These are phyloP conservation scores for Diaporthe sp. DNA, from an alignment of 2,329 filamentous ascomycete genomes.

Conservation along the genomic window DNA sequence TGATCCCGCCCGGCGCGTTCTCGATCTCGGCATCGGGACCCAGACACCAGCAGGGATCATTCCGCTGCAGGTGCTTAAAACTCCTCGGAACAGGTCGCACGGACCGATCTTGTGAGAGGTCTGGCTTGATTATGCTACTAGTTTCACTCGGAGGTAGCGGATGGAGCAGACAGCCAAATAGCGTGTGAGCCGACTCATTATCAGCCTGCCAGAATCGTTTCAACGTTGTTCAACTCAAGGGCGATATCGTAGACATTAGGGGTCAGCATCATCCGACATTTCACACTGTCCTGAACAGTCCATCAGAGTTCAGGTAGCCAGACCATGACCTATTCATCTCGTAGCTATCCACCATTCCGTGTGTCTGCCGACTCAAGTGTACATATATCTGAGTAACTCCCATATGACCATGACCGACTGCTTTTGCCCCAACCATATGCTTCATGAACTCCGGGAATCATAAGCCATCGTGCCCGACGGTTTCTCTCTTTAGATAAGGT, in stretches of 20 bases:
- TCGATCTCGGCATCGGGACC: slow-evolving; percentile 40
- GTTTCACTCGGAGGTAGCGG: background rate
- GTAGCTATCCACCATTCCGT: slow-evolving; percentile 28
- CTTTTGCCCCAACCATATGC: slow-evolving; percentile 34
- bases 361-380: slow-evolving; percentile 34
- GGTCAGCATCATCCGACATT: background rate
- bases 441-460: slow-evolving; percentile 41
- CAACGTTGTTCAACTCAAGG: background rate
- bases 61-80: background rate
- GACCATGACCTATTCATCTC: slow-evolving; percentile 12
- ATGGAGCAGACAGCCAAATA: background rate
- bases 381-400: slow-evolving; percentile 35
- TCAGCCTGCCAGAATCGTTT: background rate
- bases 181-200: background rate
- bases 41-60: slow-evolving; percentile 30
- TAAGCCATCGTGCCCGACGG: slow-evolving; percentile 40
- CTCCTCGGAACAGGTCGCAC: slow-evolving; percentile 13
- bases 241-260: background rate
- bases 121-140: background rate
- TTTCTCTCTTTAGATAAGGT: slow-evolving; percentile 69
- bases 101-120: background rate
- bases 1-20: slow-evolving; percentile 31
- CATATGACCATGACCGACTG: slow-evolving; percentile 32
- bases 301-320: background rate
- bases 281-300: background rate